phyloP scores from a whole-genome alignment of 106 monocot genomes.

The Dendrobium catenatum region DNA sequence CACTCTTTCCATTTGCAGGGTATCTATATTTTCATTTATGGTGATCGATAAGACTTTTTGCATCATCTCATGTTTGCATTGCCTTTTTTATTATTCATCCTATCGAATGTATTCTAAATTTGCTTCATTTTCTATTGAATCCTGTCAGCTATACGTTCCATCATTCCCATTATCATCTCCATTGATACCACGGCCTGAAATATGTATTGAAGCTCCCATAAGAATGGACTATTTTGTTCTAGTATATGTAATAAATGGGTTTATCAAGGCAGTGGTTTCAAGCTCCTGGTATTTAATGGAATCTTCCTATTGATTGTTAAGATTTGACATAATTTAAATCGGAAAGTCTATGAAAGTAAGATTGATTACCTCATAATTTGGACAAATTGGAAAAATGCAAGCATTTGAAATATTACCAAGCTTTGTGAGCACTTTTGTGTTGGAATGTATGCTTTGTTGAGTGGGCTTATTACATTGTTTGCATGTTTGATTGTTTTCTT shows the following conservation, averaged over 20 bases:
- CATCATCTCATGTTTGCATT: too few relatives aligned
- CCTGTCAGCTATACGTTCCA: too few relatives aligned
- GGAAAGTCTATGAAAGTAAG: background rate
- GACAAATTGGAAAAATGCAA: background rate
- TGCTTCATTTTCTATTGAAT: too few relatives aligned
- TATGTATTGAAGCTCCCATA: too few relatives aligned
- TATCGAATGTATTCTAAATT: too few relatives aligned
- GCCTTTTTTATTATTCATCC: too few relatives aligned
- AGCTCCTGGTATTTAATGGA: background rate
- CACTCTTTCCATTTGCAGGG: too few relatives aligned
- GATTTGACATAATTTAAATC: background rate
- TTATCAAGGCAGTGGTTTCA: background rate
- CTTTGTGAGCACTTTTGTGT: background rate
- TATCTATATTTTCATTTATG: too few relatives aligned
- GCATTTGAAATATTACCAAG: background rate
- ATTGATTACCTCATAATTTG: background rate
- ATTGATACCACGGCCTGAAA: too few relatives aligned
- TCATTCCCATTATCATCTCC: too few relatives aligned
- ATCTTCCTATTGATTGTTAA: background rate
- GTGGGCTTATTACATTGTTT: background rate
- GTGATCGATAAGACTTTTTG: too few relatives aligned
- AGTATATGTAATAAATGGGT: background rate
- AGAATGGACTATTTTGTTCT: too few relatives aligned
- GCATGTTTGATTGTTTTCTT: background rate
- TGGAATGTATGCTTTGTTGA: background rate